These are phyloP conservation scores for Boletus tomentosulus DNA, from an alignment of 768 basidiomycete species.

Conservation along the genomic window DNA sequence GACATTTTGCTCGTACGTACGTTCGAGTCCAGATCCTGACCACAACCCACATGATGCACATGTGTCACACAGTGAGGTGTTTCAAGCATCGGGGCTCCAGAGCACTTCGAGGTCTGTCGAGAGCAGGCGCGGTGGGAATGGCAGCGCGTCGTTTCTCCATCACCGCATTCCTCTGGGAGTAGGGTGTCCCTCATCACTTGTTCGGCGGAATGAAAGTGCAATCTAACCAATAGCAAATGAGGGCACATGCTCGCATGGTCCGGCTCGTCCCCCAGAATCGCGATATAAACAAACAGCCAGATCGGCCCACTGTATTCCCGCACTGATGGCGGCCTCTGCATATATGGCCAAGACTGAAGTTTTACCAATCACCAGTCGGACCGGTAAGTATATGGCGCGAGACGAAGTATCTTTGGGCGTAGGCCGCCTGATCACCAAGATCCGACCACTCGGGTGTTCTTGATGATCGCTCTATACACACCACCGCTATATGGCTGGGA, in stretches of 20 bases:
- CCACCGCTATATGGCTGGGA: background rate
- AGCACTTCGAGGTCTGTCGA: background rate
- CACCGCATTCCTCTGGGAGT: background rate
- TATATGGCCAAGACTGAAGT: background rate
- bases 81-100: background rate
- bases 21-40: slow-evolving; percentile 5
- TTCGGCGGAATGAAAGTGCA: background rate
- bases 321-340: slow-evolving; percentile 4
- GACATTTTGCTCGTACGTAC: slow-evolving; percentile 13
- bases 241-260: background rate
- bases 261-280: background rate
- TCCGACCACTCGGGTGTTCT: background rate
- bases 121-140: background rate
- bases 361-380: background rate
- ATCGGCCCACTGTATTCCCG: background rate
- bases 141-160: background rate
- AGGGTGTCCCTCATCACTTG: background rate
- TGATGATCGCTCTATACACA: background rate
- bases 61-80: slow-evolving; percentile 6
- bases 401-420: background rate
- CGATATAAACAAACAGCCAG: background rate
- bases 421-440: background rate
- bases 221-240: background rate
- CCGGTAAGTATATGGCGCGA: background rate
- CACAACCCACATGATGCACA: slow-evolving; percentile 8